Percentiles rank a stretch among this genome's conserved stretches.
These are phyloP conservation scores for Diutina catenulata DNA, from an alignment of 1,139 yeast species.

Conservation along the genomic window DNA sequence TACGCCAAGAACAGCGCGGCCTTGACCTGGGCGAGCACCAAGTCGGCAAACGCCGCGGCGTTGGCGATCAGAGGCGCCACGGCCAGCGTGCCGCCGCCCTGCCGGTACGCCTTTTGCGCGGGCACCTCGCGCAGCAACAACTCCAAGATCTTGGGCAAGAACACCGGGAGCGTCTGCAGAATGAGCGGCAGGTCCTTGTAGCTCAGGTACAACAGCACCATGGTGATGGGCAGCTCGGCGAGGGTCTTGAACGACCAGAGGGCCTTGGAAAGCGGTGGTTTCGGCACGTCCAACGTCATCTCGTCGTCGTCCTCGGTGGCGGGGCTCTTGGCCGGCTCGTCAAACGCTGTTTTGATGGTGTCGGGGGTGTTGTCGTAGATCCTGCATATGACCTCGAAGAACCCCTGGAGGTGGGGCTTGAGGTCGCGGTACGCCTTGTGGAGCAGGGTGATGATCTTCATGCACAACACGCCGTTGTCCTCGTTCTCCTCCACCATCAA, in stretches of 20 bases:
- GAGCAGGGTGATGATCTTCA: conserved; percentile 80
- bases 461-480: conserved; percentile 86
- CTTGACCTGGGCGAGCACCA: conserved; percentile 90
- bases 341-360: conserved; percentile 58
- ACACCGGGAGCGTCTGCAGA: conserved; percentile 56
- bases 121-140: conserved; percentile 67
- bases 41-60: conserved; percentile 76
- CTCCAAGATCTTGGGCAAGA: conserved; percentile 74
- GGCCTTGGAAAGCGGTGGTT: conserved; percentile 35
- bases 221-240: conserved; percentile 94
- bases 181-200: conserved; percentile 58
- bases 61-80: conserved; percentile 60
- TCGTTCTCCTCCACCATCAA: conserved; percentile 74
- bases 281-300: conserved; percentile 3
- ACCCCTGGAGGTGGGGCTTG: conserved; percentile 65
- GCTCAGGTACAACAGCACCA: conserved; percentile 83
- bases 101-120: conserved; percentile 27
- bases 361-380: conserved; percentile 74
- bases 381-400: conserved; percentile 63
- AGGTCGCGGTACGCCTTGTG: conserved; percentile 77
- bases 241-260: conserved; percentile 80
- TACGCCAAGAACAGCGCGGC: conserved; percentile 94
- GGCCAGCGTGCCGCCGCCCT: conserved; percentile 39
- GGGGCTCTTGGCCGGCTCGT: background rate
- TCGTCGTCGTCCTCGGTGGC: background rate